Percentiles rank a stretch among this genome's conserved stretches.
Conservation (phyloP, 2,329 filamentous ascomycete species). For the Xylariaceae sp. region DNA sequence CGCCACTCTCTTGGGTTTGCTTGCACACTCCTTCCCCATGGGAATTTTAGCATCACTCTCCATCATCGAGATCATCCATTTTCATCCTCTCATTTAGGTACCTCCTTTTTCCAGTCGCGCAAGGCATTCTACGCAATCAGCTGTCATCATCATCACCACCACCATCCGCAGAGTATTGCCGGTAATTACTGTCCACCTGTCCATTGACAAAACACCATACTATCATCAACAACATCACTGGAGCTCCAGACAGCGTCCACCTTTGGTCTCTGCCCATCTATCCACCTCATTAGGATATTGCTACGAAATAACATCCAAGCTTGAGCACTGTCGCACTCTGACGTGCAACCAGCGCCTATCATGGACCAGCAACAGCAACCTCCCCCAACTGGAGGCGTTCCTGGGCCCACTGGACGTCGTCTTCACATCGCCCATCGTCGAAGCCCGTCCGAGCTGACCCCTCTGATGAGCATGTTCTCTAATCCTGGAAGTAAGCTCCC, state of each 20-base stretch:
- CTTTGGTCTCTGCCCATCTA: slow-evolving; percentile 31
- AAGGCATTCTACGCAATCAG: slow-evolving; percentile 24
- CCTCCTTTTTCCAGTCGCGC: slow-evolving; percentile 45
- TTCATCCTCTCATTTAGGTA: slow-evolving; percentile 51
- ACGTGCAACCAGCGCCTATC: slow-evolving; percentile 52
- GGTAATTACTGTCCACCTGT: slow-evolving; percentile 10
- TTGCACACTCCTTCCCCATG: slow-evolving; percentile 44
- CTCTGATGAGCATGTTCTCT: slow-evolving; percentile 90
- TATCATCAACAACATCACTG: slow-evolving; percentile 15
- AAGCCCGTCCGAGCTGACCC: slow-evolving; percentile 96
- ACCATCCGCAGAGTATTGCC: slow-evolving; percentile 10
- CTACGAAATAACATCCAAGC: slow-evolving; percentile 32
- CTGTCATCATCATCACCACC: slow-evolving; percentile 20
- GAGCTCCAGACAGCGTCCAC: slow-evolving; percentile 32
- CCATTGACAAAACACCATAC: slow-evolving; percentile 16
- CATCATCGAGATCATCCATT: slow-evolving; percentile 47
- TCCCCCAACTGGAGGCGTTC: slow-evolving; percentile 60
- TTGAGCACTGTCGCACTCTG: slow-evolving; percentile 50
- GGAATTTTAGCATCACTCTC: slow-evolving; percentile 42
- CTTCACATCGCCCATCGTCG: slow-evolving; percentile 97
- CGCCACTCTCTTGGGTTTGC: slow-evolving; percentile 40
- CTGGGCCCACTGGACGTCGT: slow-evolving; percentile 83
- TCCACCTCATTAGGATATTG: slow-evolving; percentile 29
- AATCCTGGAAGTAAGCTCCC: slow-evolving; percentile 65
- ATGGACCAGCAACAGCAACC: slow-evolving; percentile 70